Conservation (phyloP, 1,284 basidiomycete species). For the Trichosporon asahii region DNA sequence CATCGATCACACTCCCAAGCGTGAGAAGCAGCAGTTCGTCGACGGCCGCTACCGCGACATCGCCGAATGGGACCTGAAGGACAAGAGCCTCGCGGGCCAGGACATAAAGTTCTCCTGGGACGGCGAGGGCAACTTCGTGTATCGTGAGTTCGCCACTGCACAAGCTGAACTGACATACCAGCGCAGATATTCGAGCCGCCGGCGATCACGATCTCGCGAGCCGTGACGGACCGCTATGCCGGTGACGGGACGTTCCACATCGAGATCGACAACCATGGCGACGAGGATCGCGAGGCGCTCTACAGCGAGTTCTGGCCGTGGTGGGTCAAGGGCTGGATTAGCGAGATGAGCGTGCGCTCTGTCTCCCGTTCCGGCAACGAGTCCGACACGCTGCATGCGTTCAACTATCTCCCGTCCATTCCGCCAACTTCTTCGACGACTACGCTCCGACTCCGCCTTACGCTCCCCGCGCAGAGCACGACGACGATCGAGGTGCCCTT, state of each 20-base stretch:
- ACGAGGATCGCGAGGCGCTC: constrained; percentile 58
- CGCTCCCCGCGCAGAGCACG: constrained; percentile 64
- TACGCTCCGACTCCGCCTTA: constrained; percentile 68
- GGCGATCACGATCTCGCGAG: constrained; percentile 65
- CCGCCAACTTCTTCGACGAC: constrained; percentile 66
- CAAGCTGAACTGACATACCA: neutral
- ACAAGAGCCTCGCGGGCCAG: constrained; percentile 22
- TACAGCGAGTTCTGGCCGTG: constrained; percentile 94
- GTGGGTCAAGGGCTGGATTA: constrained; percentile 82
- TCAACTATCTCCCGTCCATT: constrained; percentile 66
- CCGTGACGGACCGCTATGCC: constrained; percentile 71
- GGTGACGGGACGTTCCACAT: constrained; percentile 69
- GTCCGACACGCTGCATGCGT: constrained; percentile 57
- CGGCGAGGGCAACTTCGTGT: constrained; percentile 49
- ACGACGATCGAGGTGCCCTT: constrained; percentile 70
- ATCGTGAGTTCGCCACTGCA: constrained; percentile 42
- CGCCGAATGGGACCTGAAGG: constrained; percentile 52
- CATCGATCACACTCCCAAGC: constrained; percentile 19
- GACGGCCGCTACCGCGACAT: constrained; percentile 36
- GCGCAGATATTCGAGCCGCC: constrained; percentile 41
- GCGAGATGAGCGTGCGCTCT: constrained; percentile 63
- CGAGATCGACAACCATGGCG: constrained; percentile 64
- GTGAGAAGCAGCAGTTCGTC: constrained; percentile 25
- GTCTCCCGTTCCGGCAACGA: constrained; percentile 28
- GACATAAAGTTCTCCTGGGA: constrained; percentile 51